These are phyloP conservation scores for Kwoniella shandongensis DNA, from an alignment of 768 basidiomycete species.

Conservation along the genomic window DNA sequence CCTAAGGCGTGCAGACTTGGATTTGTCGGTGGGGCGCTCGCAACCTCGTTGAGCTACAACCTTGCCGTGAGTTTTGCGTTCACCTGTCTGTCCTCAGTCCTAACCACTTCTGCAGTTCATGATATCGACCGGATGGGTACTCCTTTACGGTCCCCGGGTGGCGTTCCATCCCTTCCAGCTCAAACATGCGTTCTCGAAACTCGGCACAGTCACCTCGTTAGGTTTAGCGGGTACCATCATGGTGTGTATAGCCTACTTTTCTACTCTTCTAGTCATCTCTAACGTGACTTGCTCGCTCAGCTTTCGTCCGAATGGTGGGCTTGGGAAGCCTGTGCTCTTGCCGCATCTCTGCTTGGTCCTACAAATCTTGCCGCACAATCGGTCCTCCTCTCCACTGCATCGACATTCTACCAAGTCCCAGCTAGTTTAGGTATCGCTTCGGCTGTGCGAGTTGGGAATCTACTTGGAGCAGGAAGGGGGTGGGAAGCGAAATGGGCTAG, in stretches of 20 bases:
- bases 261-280: background rate
- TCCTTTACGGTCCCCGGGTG: slow-evolving; percentile 58
- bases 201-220: slow-evolving; percentile 59
- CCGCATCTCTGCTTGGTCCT: slow-evolving; percentile 64
- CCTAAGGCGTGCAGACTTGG: slow-evolving; percentile 75
- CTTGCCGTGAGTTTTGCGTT: slow-evolving; percentile 60
- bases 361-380: slow-evolving; percentile 82
- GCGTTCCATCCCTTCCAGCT: slow-evolving; percentile 79
- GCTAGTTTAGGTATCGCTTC: slow-evolving; percentile 78
- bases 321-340: slow-evolving; percentile 67
- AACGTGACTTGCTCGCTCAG: slow-evolving; percentile 7
- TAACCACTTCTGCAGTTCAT: slow-evolving; percentile 52
- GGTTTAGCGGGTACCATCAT: slow-evolving; percentile 66
- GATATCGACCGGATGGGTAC: slow-evolving; percentile 49
- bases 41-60: slow-evolving; percentile 85
- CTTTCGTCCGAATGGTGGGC: slow-evolving; percentile 91
- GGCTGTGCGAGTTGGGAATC: slow-evolving; percentile 82
- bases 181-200: slow-evolving; percentile 67
- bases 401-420: slow-evolving; percentile 74
- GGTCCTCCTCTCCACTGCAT: slow-evolving; percentile 60
- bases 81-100: slow-evolving; percentile 54
- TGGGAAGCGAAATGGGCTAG: slow-evolving; percentile 71
- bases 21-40: slow-evolving; percentile 88
- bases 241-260: slow-evolving; percentile 25
- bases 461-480: slow-evolving; percentile 76